phyloP scores from a whole-genome alignment of 2,329 filamentous ascomycete genomes.

The Metarhizium guizhouense region DNA sequence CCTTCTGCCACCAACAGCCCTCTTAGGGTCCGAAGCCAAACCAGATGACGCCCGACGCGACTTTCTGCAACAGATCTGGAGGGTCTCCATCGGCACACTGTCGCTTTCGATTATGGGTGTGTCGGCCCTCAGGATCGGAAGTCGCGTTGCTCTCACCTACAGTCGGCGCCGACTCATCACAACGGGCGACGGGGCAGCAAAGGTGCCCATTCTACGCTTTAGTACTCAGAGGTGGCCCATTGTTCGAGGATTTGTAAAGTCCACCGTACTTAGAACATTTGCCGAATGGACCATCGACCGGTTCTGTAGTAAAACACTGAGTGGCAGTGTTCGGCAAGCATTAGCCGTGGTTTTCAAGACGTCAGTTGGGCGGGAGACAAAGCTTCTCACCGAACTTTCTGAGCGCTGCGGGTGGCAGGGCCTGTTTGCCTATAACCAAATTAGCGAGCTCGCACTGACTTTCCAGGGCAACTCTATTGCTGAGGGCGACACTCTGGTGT shows the following conservation, averaged over 20 bases:
- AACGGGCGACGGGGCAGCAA: background rate
- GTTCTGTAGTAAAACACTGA: background rate
- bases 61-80: constrained; percentile 18
- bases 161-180: background rate
- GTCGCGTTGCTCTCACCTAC: background rate
- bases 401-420: background rate
- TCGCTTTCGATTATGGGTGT: constrained; percentile 11
- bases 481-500: background rate
- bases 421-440: background rate
- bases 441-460: background rate
- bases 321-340: background rate
- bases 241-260: background rate
- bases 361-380: background rate
- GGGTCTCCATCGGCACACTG: constrained; percentile 17
- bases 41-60: constrained; percentile 11
- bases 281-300: background rate
- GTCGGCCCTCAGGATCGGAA: background rate
- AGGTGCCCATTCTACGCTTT: background rate
- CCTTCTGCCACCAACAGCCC: constrained; percentile 12
- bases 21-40: constrained; percentile 15
- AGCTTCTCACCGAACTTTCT: background rate
- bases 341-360: background rate
- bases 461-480: background rate
- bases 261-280: background rate
- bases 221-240: background rate